These are phyloP conservation scores for Athelia psychrophila DNA, from an alignment of 1,284 basidiomycete genomes.

Conservation along the genomic window DNA sequence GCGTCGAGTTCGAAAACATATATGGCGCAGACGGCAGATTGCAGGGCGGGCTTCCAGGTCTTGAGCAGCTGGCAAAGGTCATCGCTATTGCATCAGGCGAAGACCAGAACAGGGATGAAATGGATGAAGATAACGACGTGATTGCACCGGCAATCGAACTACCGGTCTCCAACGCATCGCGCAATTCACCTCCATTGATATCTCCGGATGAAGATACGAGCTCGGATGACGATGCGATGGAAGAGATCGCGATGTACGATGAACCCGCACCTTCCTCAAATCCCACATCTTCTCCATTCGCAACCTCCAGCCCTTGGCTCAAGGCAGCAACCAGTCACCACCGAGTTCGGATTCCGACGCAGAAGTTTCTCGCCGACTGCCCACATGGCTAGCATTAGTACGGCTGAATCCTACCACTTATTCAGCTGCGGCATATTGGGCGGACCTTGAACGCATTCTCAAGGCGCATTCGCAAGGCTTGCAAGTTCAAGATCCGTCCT, in stretches of 20 bases:
- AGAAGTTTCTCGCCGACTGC: too few relatives aligned
- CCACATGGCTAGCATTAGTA: too few relatives aligned
- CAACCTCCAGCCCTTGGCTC: conserved; percentile 16
- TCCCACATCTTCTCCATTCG: conserved; percentile 26
- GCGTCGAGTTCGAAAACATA: conserved; percentile 59
- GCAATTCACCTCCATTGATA: conserved; percentile 49
- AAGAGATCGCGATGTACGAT: conserved; percentile 73
- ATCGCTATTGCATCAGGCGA: conserved; percentile 61
- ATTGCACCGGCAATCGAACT: conserved; percentile 70
- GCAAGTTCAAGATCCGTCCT: too few relatives aligned
- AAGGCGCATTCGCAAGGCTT: too few relatives aligned
- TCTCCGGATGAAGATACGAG: conserved; percentile 80
- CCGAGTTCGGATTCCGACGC: conserved; percentile 26
- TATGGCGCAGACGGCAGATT: conserved; percentile 81
- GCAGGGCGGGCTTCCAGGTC: conserved; percentile 74
- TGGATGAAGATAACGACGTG: conserved; percentile 56
- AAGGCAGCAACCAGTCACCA: conserved; percentile 20
- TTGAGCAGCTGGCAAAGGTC: conserved; percentile 82
- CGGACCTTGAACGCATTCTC: too few relatives aligned
- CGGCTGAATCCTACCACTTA: too few relatives aligned
- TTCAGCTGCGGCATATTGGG: too few relatives aligned
- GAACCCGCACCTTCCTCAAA: conserved; percentile 31
- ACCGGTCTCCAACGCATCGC: conserved; percentile 61
- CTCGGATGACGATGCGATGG: conserved; percentile 69
- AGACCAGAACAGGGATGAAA: conserved; percentile 50